Conservation (phyloP, 768 basidiomycete genomes). For the Coprinopsis sp. region DNA sequence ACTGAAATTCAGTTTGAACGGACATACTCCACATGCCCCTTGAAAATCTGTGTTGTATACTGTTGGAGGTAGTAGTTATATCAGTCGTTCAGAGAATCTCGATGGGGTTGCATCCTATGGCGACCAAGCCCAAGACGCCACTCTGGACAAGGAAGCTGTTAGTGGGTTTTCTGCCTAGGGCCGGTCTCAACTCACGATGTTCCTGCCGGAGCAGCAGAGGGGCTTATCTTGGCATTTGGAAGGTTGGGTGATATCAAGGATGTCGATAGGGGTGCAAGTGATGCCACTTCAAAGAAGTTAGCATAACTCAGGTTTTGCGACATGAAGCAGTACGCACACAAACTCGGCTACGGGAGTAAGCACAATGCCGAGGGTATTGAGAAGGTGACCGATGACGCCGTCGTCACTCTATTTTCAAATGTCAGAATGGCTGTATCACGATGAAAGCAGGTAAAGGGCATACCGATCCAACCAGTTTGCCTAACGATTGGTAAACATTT, state of each 20-base stretch:
- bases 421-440: neutral
- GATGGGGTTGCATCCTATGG: slow-evolving; percentile 37
- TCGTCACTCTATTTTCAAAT: slow-evolving; percentile 18
- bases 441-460: neutral
- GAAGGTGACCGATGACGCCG: slow-evolving; percentile 17
- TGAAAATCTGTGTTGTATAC: neutral
- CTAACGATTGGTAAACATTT: neutral
- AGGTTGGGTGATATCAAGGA: slow-evolving; percentile 20
- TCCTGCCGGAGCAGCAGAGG: slow-evolving; percentile 37
- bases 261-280: slow-evolving; percentile 27
- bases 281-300: slow-evolving; percentile 17
- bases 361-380: slow-evolving; percentile 21
- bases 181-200: slow-evolving; percentile 20
- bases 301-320: neutral
- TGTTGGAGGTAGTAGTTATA: neutral
- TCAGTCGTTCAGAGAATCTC: slow-evolving; percentile 17
- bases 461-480: neutral
- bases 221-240: slow-evolving; percentile 24
- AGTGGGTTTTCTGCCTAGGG: neutral
- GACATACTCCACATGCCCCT: no score
- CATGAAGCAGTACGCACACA: slow-evolving; percentile 16
- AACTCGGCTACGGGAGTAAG: slow-evolving; percentile 24
- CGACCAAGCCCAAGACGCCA: slow-evolving; percentile 26
- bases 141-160: neutral
- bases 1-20: no score